Base-by-base conservation (phyloP, 2,329 filamentous ascomycete species). In the Neonectria ditissima region DNA sequence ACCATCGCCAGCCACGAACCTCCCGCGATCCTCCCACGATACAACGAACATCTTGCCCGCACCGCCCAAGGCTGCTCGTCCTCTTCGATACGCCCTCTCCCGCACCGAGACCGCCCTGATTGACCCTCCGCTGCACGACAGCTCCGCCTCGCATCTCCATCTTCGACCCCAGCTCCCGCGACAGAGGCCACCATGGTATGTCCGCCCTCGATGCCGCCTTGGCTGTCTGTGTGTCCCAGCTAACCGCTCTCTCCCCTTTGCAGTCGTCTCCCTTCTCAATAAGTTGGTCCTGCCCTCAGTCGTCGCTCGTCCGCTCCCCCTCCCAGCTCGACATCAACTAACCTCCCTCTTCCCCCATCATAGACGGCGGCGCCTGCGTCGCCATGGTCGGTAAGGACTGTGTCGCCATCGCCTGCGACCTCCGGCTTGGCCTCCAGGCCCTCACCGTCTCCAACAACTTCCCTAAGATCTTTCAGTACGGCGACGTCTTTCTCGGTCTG, bases 371-470 rank as follows among this genome's bases (percentile, higher is more conserved):
- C 80, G 95, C 95, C 84, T 95, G 92, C 83, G 94, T 98, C 72
- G 95, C 95, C 82, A 98, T 98, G 96, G 94, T 97, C 70, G 96
- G 96, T 86, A 98, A 99, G 84, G 94, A 98, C 89, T 99, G 96
- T 82, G 96, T 99, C 66, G 96, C 96, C 82, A 98, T 99, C 79
- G 96, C 96, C 80, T 99, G 96, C 86, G 96, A 99, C 83, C 93
- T 99, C 71, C 95, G 96, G 69, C 93, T 99, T 72, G 96, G 96
- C 76, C 91, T 98, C 78, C 96, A 99, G 84, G 88, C 96, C 77
- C 87, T 99, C 78, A 99, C 96, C 68, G 92, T 99, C 64, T 97
- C 94, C 80, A 99, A 99, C 90, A 96, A 98, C 91, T 98, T 98
- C 87, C 96, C 96, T 84, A 99, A 99, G 87, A 93, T 99, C 86